Evolutionary conservation across 2,329 filamentous ascomycete species (phyloP).

Genomic region (Cytospora schulzeri): DNA sequence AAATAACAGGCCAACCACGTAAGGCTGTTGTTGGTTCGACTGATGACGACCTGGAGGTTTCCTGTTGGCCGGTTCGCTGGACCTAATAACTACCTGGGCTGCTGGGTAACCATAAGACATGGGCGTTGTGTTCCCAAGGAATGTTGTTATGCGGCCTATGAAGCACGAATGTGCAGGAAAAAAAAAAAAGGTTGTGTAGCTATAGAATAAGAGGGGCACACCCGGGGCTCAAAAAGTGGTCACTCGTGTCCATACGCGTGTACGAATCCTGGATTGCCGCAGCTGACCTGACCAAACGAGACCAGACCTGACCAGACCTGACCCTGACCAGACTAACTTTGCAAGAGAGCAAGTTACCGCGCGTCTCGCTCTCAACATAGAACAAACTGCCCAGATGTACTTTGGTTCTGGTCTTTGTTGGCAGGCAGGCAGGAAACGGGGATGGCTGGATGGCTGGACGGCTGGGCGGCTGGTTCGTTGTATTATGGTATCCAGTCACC

Average conservation of each 20-base stretch:
- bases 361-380: neutral
- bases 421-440: neutral
- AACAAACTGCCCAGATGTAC: neutral
- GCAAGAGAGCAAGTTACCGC: neutral
- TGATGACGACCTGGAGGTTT: neutral
- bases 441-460: neutral
- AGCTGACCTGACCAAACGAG: neutral
- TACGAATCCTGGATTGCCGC: slow-evolving; percentile 3
- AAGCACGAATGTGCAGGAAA: neutral
- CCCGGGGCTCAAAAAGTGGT: neutral
- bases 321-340: neutral
- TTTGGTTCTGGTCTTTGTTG: neutral
- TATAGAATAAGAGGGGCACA: neutral
- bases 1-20: neutral
- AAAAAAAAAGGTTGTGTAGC: neutral
- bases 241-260: slow-evolving; percentile 1
- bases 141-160: neutral
- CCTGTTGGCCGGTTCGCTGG: neutral
- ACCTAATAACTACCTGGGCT: neutral
- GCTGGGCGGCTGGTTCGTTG: no score
- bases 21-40: neutral
- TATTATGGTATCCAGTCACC: no score
- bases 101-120: neutral
- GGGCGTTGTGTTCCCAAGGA: neutral
- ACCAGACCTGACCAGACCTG: neutral